Evolutionary conservation across 192 early-diverging fungal species (phyloP), one percentile per base, ranked within the genome.

Genomic region (Rhizophagus prolifer): DNA sequence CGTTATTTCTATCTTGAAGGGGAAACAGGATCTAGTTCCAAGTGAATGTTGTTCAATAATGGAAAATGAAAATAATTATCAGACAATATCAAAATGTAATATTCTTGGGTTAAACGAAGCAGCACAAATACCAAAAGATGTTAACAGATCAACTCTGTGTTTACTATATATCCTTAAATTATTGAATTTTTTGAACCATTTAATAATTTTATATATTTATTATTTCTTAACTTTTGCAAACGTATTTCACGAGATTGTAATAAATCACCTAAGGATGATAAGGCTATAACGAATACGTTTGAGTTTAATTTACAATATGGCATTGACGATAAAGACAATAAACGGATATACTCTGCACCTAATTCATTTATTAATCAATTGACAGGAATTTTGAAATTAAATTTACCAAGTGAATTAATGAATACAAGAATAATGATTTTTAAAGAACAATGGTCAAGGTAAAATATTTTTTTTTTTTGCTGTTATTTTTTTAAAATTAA

Each of bases 391-490:
- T 34, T 76, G n/a, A 34, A 65, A 64, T 34, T 61, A 28, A 54
- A 76, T 66, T 66, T 66, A 47, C 19, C 62, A 50, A 14, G 13
- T 19, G 74, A 76, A 50, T 34, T 66, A 16, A 31, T 76, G 63
- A 59, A 76, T 34, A 76, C 47, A 28, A 36, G 63, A 76, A 46
- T 76, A 30, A 60, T 50, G 13, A 66, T 76, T 9, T 76, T 76
- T 36, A 76, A 76, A 66, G 74, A 76, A 66, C 25, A 63, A 61
- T 76, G 74, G 74, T 66, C 34, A 76, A 50, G 74, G 74, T 76
- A 61, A 41, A 6, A 0, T 8, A 26, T 30, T 26, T 63, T 25
- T 74, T 12, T 54, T 9, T 12, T 62, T 63, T 36, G 13, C 10
- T 30, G 9, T 59, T 63, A 16, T 7, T 74, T 30, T n/a, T 54